Base-by-base conservation (phyloP, 2,329 filamentous ascomycete species). In the Aaosphaeria arxii region DNA sequence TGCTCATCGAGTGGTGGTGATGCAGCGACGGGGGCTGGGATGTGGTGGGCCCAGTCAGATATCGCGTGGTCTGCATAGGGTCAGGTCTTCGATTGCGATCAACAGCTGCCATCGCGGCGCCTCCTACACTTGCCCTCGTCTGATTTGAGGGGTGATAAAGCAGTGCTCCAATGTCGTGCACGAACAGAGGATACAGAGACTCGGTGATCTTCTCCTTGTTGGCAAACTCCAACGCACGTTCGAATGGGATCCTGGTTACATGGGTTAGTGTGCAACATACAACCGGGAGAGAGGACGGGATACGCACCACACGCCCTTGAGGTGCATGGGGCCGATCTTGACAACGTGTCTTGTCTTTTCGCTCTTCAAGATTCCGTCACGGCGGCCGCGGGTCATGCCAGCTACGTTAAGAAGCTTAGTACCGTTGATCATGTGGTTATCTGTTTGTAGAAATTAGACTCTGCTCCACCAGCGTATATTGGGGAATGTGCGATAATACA, bases 201-300 rank as follows among this genome's bases (percentile, higher is more conserved):
- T 97, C 92, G 0, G 94, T 97, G 55, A 97, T 99, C 76, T 97
- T 97, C 73, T 99, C 94, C 80, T 96, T 97, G 77, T 99, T 99
- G 56, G 94, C 94, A 69, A 99, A 97, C 63, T 97, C 94, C 46
- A 99, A 77, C n/a, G 94, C 94, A 57, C 94, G 87, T 61, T 97
- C 94, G 62, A 95, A 97, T 2, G 94, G 94, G 63, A 99, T 99
- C 91, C 91, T 96, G 59, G 13, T 6, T 6, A 28, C 9, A 13
- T 36, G 33, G 24, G 47, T 63, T 44, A 53, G 43, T 30, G 17
- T 38, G 11, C 9, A 45, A 29, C 32, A 4, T 33, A 24, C 17
- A 24, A 7, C 3, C 28, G 3, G 4, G 17, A 7, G 45, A 31
- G 11, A 32, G 7, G 11, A 30, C 11, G 6, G 24, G 30, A 33